A percentile compares a stretch with the other conserved stretches of the same genome.
These are phyloP conservation scores for Musa troglodytarum DNA, from an alignment of 176 grass and related monocot species.

Conservation along the genomic window DNA sequence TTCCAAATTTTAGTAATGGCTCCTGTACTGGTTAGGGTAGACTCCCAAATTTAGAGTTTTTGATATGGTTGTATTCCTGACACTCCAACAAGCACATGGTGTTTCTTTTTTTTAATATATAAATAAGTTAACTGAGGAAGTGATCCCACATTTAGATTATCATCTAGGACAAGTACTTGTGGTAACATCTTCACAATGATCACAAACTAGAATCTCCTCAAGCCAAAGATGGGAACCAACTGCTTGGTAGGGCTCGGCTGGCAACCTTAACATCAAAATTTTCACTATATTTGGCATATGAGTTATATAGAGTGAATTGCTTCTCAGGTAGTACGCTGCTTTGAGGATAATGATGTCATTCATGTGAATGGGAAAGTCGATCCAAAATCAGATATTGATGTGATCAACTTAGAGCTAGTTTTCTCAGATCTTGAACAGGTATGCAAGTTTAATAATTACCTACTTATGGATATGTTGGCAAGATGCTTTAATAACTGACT, in stretches of 20 bases:
- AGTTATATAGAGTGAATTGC: conserved; percentile 3
- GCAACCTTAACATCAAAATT: neutral
- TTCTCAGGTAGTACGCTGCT: conserved; percentile 83
- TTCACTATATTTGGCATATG: neutral
- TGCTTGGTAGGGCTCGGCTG: neutral
- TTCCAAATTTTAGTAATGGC: too few species aligned
- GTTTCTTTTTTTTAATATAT: too few species aligned
- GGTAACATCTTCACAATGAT: neutral
- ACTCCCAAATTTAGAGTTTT: too few species aligned
- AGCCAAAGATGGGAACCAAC: neutral
- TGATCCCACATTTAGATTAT: neutral
- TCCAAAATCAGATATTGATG: conserved; percentile 94
- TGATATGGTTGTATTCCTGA: too few species aligned
- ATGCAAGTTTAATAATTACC: conserved; percentile 24
- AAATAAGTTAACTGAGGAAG: neutral
- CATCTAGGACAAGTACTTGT: neutral
- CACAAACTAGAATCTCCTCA: neutral
- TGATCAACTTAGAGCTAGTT: conserved; percentile 90
- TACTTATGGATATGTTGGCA: conserved; percentile 6
- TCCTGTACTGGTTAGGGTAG: too few species aligned
- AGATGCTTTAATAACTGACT: neutral
- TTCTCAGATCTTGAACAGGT: conserved; percentile 97
- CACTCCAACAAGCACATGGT: too few species aligned
- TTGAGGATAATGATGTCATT: conserved; percentile 93
- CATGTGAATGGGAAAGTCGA: conserved; percentile 94